Evolutionary conservation across 495 filamentous ascomycete species (phyloP).

Genomic region (Aspergillus egyptiacus): DNA sequence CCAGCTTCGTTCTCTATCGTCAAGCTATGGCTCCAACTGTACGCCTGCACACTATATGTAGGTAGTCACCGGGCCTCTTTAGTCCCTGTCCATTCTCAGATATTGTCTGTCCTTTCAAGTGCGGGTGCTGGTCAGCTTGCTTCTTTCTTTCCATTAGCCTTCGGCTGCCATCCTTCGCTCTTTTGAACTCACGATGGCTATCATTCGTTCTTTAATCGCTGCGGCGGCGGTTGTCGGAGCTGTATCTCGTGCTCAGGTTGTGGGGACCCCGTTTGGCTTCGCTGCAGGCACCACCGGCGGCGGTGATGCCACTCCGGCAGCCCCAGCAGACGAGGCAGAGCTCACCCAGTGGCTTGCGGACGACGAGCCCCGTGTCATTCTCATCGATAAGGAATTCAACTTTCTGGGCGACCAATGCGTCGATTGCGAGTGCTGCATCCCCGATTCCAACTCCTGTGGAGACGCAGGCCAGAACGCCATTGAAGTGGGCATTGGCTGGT

Average conservation of each 20-base stretch:
- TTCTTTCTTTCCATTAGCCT: slow-evolving; percentile 8
- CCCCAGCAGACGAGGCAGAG: slow-evolving; percentile 37
- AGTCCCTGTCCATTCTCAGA: not conserved
- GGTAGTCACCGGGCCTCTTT: not conserved
- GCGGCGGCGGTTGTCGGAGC: slow-evolving; percentile 21
- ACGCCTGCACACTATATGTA: not conserved
- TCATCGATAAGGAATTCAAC: slow-evolving; percentile 44
- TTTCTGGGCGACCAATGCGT: slow-evolving; percentile 37
- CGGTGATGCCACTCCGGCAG: slow-evolving; percentile 38
- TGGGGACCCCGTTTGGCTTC: slow-evolving; percentile 41
- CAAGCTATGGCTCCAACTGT: too few species aligned
- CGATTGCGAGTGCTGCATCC: slow-evolving; percentile 31
- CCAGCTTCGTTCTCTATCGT: too few species aligned
- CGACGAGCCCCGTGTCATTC: slow-evolving; percentile 40
- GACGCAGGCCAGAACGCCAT: slow-evolving; percentile 27
- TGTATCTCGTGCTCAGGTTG: slow-evolving; percentile 25
- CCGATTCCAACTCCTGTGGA: slow-evolving; percentile 23
- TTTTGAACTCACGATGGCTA: slow-evolving; percentile 14
- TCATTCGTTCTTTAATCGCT: slow-evolving; percentile 18
- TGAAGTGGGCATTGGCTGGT: slow-evolving; percentile 26
- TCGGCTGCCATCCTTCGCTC: slow-evolving; percentile 1
- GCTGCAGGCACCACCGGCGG: slow-evolving; percentile 46
- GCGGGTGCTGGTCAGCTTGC: slow-evolving; percentile 15
- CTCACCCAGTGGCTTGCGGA: slow-evolving; percentile 31
- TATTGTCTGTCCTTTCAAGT: too few species aligned